Evolutionary conservation across 2,329 filamentous ascomycete species (phyloP).

Genomic region (Fusarium irregulare): DNA sequence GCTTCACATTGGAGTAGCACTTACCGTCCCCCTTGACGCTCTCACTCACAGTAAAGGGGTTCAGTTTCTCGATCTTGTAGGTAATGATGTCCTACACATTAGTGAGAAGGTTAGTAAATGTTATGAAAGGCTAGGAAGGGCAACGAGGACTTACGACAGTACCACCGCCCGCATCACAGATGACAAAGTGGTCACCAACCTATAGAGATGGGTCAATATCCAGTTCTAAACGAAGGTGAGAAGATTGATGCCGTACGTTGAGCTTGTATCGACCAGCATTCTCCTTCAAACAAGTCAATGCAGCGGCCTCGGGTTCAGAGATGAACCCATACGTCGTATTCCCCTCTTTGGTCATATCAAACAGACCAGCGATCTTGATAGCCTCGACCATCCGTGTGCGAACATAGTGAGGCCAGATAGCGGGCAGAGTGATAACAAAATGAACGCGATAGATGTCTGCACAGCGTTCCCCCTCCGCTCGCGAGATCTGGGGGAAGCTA

Average conservation of each 20-base stretch:
- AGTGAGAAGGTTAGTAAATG: neutral
- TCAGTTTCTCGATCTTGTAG: constrained; percentile 47
- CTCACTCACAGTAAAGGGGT: constrained; percentile 51
- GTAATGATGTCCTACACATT: constrained; percentile 53
- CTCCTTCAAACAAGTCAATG: constrained; percentile 52
- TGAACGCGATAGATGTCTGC: constrained; percentile 47
- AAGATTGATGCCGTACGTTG: constrained; percentile 17
- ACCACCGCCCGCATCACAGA: constrained; percentile 55
- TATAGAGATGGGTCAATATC: neutral
- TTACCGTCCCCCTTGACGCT: constrained; percentile 53
- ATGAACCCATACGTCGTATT: constrained; percentile 52
- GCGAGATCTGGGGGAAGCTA: constrained; percentile 42
- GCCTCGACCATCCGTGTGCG: constrained; percentile 53
- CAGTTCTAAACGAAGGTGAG: neutral
- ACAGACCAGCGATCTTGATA: constrained; percentile 51
- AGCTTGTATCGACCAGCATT: constrained; percentile 41
- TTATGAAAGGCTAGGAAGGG: neutral
- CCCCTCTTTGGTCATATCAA: constrained; percentile 41
- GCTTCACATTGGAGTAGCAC: neutral
- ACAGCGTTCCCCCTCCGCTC: constrained; percentile 38
- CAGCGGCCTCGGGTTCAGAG: constrained; percentile 60
- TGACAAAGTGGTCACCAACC: constrained; percentile 46
- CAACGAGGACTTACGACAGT: constrained; percentile 47
- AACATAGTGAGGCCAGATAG: constrained; percentile 58
- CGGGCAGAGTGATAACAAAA: constrained; percentile 57